A percentile compares a stretch with the other conserved stretches of the same genome.
phyloP scores from a whole-genome alignment of 805 yeast species.

The Grigorovia transvaalensis region DNA sequence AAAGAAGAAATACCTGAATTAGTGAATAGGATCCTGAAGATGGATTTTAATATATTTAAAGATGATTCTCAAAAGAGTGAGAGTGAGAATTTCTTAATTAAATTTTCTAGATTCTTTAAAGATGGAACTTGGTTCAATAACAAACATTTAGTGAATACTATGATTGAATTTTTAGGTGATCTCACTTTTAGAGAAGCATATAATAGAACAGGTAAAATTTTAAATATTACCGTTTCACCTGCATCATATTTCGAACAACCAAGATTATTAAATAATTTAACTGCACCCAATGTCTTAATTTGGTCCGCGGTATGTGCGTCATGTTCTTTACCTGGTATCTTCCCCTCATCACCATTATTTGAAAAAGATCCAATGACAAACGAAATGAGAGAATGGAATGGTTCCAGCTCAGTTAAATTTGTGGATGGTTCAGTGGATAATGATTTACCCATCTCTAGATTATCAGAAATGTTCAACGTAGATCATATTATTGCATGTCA shows the following conservation, averaged over 20 bases:
- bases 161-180: conserved; percentile 73
- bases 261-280: conserved; percentile 60
- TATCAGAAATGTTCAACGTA: conserved; percentile 92
- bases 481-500: conserved; percentile 95
- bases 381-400: conserved; percentile 69
- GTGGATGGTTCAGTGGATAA: conserved; percentile 94
- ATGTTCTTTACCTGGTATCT: conserved; percentile 85
- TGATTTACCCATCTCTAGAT: conserved; percentile 78
- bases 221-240: conserved; percentile 87
- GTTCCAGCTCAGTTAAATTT: conserved; percentile 53
- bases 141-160: conserved; percentile 54
- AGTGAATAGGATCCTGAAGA: conserved; percentile 34
- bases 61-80: conserved; percentile 40
- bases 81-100: conserved; percentile 39
- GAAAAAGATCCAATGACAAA: conserved; percentile 73
- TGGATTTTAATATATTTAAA: conserved; percentile 45
- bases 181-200: conserved; percentile 88
- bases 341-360: conserved; percentile 70
- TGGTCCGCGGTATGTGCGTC: conserved; percentile 89
- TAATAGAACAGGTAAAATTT: conserved; percentile 79
- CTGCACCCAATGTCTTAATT: conserved; percentile 67
- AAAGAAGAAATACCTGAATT: conserved; percentile 57
- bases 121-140: conserved; percentile 86
- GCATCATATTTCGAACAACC: conserved; percentile 87
- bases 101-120: conserved; percentile 52